These are phyloP conservation scores for Eucalyptus victrix DNA, from an alignment of 345 rosid species.

Conservation along the genomic window DNA sequence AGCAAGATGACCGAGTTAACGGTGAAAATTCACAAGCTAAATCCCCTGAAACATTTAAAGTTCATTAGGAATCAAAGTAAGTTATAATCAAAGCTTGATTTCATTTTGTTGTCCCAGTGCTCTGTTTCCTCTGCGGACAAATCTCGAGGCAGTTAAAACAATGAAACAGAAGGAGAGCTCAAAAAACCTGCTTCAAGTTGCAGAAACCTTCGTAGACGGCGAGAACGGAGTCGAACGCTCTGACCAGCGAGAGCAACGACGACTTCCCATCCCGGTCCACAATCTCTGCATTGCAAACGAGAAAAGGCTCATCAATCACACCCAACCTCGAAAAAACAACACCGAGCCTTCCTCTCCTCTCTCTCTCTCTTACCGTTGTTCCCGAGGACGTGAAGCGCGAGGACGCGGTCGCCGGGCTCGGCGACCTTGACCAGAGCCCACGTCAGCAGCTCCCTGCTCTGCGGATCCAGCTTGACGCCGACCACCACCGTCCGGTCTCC, in stretches of 20 bases:
- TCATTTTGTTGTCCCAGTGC: not conserved
- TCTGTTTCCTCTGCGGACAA: not conserved
- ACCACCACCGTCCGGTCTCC: slow-evolving; percentile 60
- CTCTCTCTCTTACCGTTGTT: slow-evolving; percentile 21
- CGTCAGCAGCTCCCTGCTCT: slow-evolving; percentile 73
- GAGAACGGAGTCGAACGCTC: slow-evolving; percentile 76
- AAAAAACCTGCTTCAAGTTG: slow-evolving; percentile 81
- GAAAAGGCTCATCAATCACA: not conserved
- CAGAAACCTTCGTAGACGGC: slow-evolving; percentile 95
- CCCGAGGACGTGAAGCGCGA: slow-evolving; percentile 82
- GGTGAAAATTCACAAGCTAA: not conserved
- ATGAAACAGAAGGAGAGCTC: not conserved
- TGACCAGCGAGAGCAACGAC: slow-evolving; percentile 72
- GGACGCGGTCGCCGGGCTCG: slow-evolving; percentile 71
- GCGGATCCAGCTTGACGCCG: slow-evolving; percentile 66
- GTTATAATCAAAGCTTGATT: not conserved
- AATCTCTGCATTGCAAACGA: slow-evolving; percentile 12
- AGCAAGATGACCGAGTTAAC: not conserved
- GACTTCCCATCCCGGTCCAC: slow-evolving; percentile 56
- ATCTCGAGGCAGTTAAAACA: not conserved
- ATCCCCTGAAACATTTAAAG: not conserved
- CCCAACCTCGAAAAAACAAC: not conserved
- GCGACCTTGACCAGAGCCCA: slow-evolving; percentile 89
- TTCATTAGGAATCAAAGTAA: not conserved
- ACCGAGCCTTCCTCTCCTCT: not conserved